Evolutionary conservation across 2,329 filamentous ascomycete genomes (phyloP).

Genomic region (Aspergillus brasiliensis): DNA sequence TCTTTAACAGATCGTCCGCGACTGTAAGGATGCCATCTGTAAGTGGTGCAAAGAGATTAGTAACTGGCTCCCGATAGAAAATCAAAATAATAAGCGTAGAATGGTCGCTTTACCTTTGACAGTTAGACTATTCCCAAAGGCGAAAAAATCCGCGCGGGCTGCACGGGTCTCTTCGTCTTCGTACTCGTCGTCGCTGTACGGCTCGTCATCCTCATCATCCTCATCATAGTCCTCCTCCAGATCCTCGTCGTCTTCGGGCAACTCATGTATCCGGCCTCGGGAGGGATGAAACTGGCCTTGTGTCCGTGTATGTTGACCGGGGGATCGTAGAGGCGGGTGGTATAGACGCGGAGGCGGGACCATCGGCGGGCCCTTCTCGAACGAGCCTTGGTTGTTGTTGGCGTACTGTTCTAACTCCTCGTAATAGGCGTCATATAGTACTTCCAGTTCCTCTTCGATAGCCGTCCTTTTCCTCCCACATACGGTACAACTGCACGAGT

Average conservation of each 20-base stretch:
- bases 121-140: constrained; percentile 94
- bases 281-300: constrained; percentile 65
- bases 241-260: constrained; percentile 59
- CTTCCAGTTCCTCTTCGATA: constrained; percentile 96
- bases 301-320: constrained; percentile 60
- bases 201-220: constrained; percentile 70
- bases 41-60: constrained; percentile 49
- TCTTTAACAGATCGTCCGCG: constrained; percentile 96
- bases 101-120: constrained; percentile 68
- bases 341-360: constrained; percentile 67
- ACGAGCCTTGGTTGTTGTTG: constrained; percentile 70
- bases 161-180: constrained; percentile 65
- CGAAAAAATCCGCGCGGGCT: constrained; percentile 80
- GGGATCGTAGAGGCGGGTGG: constrained; percentile 58
- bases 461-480: constrained; percentile 94
- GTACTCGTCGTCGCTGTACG: constrained; percentile 65
- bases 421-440: constrained; percentile 97
- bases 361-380: constrained; percentile 66
- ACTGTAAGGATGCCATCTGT: constrained; percentile 94
- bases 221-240: constrained; percentile 62
- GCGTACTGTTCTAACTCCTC: constrained; percentile 97
- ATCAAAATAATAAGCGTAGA: constrained; percentile 12
- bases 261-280: constrained; percentile 68
- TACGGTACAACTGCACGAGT: constrained; percentile 96
- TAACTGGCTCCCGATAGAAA: constrained; percentile 20